Evolutionary conservation across 2,329 filamentous ascomycete genomes (phyloP), one percentile per base, ranked within the genome.

Genomic region (Fusarium nematophilum): DNA sequence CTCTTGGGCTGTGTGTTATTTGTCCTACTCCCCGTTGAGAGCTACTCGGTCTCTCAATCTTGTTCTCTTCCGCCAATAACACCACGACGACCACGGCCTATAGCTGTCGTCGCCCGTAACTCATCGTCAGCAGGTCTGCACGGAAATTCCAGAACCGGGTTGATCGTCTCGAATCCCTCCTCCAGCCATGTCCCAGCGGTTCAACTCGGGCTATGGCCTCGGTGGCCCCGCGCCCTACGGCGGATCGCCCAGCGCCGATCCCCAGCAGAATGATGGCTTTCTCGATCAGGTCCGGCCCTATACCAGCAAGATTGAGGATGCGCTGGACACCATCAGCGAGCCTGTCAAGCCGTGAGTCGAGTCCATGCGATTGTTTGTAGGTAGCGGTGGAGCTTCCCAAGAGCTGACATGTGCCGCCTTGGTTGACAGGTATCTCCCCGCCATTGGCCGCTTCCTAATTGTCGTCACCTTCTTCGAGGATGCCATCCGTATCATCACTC

Each of bases 381-480:
- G 29, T 2, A 33, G 43, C 37, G 21, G 37, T 40, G 36, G 53
- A 47, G 47, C 36, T 29, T 34, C 6, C 26, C 13, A 36, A 42
- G 53, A 49, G 61, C 66, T 71, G 61, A 58, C 55, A 29, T 44
- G 38, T 43, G n/a, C n/a, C n/a, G 34, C 44, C 53, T 39, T 45
- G 38, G 26, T 38, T 44, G 65, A 71, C 73, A 97, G 93, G 62
- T 96, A 96, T 75, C 85, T 99, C 37, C 95, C 95, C 55, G 92
- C 92, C 65, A 94, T 99, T 81, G 95, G 95, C 66, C 92, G 95
- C 67, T 98, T 98, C 78, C 80, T 99, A 67, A 99, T 99, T 69
- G 95, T 99, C 52, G 95, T 98, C 48, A 99, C 95, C 60, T 99
- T 99, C 80, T 84, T 99, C 69, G 95, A 99, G 79, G 95, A 99